These are phyloP conservation scores for Penicillium crystallinum DNA, from an alignment of 495 filamentous ascomycete genomes.

Conservation along the genomic window DNA sequence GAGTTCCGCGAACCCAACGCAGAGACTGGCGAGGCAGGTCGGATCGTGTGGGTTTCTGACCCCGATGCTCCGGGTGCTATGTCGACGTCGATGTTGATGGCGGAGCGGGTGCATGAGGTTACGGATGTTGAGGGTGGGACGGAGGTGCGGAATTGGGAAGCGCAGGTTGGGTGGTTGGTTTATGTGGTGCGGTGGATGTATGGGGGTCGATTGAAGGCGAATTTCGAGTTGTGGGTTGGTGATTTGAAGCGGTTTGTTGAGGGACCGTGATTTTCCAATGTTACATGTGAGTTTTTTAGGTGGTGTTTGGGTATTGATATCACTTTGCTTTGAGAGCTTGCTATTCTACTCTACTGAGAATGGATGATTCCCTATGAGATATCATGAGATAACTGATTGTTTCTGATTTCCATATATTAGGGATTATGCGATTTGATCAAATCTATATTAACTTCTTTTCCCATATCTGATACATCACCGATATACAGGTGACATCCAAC, in stretches of 20 bases:
- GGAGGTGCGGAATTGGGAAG: slow-evolving; percentile 44
- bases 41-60: slow-evolving; percentile 36
- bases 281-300: not conserved
- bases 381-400: not conserved
- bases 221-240: slow-evolving; percentile 37
- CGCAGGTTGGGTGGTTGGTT: slow-evolving; percentile 33
- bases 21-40: slow-evolving; percentile 16
- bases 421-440: not conserved
- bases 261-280: not conserved
- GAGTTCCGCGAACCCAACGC: slow-evolving; percentile 27
- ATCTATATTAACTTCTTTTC: too few species aligned
- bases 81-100: slow-evolving; percentile 24
- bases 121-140: slow-evolving; percentile 26
- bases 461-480: not conserved
- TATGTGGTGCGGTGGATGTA: slow-evolving; percentile 40
- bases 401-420: not conserved
- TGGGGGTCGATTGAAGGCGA: slow-evolving; percentile 24
- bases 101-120: slow-evolving; percentile 41
- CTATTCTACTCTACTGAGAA: not conserved
- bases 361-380: not conserved
- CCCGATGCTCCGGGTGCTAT: slow-evolving; percentile 22
- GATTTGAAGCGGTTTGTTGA: slow-evolving; percentile 37
- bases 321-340: not conserved
- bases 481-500: slow-evolving; percentile 6
- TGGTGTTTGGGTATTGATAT: not conserved